Percentiles rank a stretch among this genome's conserved stretches.
phyloP scores from a whole-genome alignment of 129 eudicot species.

The Erigeron canadensis region DNA sequence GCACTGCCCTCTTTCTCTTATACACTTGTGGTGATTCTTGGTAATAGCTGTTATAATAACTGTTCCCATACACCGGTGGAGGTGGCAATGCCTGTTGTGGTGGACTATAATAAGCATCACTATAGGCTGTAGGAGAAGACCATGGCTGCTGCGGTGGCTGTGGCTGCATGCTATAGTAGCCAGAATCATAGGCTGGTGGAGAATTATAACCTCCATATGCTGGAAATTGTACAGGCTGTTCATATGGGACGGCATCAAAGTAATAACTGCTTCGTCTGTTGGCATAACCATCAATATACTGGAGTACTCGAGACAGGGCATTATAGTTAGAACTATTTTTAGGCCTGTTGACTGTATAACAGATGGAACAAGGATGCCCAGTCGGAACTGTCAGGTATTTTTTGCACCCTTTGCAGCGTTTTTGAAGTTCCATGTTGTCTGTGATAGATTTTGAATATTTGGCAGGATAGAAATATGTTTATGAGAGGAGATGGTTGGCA shows the following conservation, averaged over 20 bases:
- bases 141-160: background rate
- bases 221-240: conserved; percentile 16
- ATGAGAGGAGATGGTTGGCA: background rate
- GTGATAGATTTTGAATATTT: too few relatives aligned
- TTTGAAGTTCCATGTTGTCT: conserved; percentile 37
- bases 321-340: conserved; percentile 1
- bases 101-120: conserved; percentile 22
- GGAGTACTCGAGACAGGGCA: conserved; percentile 12
- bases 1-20: conserved; percentile 63
- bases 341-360: conserved; percentile 25
- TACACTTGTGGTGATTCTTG: conserved; percentile 30
- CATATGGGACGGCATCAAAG: conserved; percentile 6
- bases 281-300: conserved; percentile 22
- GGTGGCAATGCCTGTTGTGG: conserved; percentile 10
- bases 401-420: conserved; percentile 48
- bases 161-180: conserved; percentile 25
- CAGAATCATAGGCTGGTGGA: conserved; percentile 20
- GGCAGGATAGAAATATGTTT: background rate
- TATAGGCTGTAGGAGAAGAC: background rate
- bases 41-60: conserved; percentile 21
- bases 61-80: conserved; percentile 1
- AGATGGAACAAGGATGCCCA: conserved; percentile 50
- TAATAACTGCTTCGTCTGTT: conserved; percentile 14
- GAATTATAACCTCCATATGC: conserved; percentile 14
- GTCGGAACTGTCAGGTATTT: conserved; percentile 36